A percentile compares a stretch with the other conserved stretches of the same genome.
Conservation (phyloP, 495 filamentous ascomycete genomes). For the Halenospora varia region DNA sequence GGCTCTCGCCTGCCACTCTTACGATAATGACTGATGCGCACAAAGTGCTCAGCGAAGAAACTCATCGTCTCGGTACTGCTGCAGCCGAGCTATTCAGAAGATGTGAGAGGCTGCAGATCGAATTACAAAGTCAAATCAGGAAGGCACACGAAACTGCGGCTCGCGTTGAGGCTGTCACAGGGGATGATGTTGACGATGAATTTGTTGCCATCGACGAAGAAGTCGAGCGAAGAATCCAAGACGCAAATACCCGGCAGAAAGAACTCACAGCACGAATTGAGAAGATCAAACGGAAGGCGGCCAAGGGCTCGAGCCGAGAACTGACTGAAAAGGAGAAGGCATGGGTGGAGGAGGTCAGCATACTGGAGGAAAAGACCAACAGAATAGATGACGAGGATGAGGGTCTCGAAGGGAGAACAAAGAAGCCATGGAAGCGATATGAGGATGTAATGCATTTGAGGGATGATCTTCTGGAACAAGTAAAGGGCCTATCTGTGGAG, state of each 20-base stretch:
- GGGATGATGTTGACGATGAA: slow-evolving; percentile 49
- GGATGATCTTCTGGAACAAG: slow-evolving; percentile 48
- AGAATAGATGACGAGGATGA: slow-evolving; percentile 33
- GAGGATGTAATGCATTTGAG: slow-evolving; percentile 42
- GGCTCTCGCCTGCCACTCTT: slow-evolving; percentile 70
- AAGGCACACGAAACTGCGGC: slow-evolving; percentile 63
- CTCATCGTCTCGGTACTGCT: slow-evolving; percentile 63
- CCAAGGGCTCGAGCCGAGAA: slow-evolving; percentile 53
- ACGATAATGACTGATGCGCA: slow-evolving; percentile 74
- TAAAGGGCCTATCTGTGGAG: slow-evolving; percentile 32
- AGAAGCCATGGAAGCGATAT: slow-evolving; percentile 41
- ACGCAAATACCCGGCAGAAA: slow-evolving; percentile 53
- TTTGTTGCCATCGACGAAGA: slow-evolving; percentile 42
- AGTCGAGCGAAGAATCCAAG: slow-evolving; percentile 57
- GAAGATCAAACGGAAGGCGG: slow-evolving; percentile 54
- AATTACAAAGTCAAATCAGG: slow-evolving; percentile 67
- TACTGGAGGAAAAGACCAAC: slow-evolving; percentile 40
- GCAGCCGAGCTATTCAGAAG: slow-evolving; percentile 80
- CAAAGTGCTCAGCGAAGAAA: slow-evolving; percentile 68
- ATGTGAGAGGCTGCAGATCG: slow-evolving; percentile 66
- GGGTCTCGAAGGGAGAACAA: slow-evolving; percentile 17
- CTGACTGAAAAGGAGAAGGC: slow-evolving; percentile 71
- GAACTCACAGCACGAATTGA: slow-evolving; percentile 61
- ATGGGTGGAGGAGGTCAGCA: slow-evolving; percentile 61
- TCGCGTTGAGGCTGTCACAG: slow-evolving; percentile 61